These are phyloP conservation scores for Eucalyptus caleyi DNA, from an alignment of 345 rosid species.

Conservation along the genomic window DNA sequence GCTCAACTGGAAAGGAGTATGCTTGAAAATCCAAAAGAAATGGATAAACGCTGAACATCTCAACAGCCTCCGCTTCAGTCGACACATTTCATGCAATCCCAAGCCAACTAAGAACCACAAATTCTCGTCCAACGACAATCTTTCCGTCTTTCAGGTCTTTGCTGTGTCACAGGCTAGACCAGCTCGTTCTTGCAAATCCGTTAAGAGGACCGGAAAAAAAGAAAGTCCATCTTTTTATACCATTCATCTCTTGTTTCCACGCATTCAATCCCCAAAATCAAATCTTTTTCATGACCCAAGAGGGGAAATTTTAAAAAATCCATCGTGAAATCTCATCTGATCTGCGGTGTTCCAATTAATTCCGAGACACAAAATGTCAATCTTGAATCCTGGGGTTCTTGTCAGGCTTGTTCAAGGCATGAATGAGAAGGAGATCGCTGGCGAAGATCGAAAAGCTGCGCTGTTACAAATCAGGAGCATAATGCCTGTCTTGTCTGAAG, in stretches of 20 bases:
- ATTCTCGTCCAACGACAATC: neutral
- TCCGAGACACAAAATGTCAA: conserved; percentile 14
- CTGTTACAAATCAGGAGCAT: conserved; percentile 63
- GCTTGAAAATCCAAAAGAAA: neutral
- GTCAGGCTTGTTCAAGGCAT: conserved; percentile 46
- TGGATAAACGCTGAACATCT: neutral
- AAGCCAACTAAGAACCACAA: neutral
- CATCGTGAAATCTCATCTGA: neutral
- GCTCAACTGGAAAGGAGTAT: neutral
- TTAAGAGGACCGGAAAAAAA: neutral
- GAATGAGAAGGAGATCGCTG: conserved; percentile 15
- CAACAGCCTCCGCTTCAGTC: neutral
- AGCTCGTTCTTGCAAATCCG: neutral
- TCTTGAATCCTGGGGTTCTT: conserved; percentile 41
- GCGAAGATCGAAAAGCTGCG: conserved; percentile 20
- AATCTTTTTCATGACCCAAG: neutral
- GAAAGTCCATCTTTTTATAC: neutral
- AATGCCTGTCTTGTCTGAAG: conserved; percentile 56
- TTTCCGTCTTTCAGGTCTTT: neutral
- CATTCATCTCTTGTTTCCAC: neutral
- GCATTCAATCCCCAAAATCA: neutral
- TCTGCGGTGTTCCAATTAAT: neutral
- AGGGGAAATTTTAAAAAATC: neutral
- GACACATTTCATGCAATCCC: neutral
- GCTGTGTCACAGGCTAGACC: neutral